Evolutionary conservation across 2,329 filamentous ascomycete species (phyloP).

Genomic region (Trichoderma asperellum): DNA sequence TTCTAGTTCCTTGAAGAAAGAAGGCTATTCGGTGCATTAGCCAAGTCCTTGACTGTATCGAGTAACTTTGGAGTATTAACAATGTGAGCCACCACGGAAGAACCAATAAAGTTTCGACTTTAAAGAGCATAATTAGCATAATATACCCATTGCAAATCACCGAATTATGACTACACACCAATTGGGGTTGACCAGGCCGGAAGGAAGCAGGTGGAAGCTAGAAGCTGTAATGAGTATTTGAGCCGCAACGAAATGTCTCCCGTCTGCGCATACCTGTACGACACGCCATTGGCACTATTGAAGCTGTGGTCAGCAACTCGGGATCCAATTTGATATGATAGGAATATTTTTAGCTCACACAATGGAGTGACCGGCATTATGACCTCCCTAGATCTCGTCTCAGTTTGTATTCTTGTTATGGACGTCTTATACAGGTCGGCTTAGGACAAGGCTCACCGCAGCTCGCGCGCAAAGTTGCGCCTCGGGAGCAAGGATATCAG

Average conservation of each 20-base stretch:
- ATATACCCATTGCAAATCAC: slow-evolving; percentile 39
- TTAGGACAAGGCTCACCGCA: slow-evolving; percentile 37
- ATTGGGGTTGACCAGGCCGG: slow-evolving; percentile 71
- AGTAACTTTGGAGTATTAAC: slow-evolving; percentile 32
- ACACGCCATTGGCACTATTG: slow-evolving; percentile 40
- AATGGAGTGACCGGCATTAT: slow-evolving; percentile 38
- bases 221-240: slow-evolving; percentile 31
- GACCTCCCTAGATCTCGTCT: slow-evolving; percentile 38
- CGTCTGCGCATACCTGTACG: slow-evolving; percentile 41
- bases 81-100: slow-evolving; percentile 32
- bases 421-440: slow-evolving; percentile 27
- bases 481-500: slow-evolving; percentile 41
- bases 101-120: slow-evolving; percentile 67
- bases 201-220: slow-evolving; percentile 67
- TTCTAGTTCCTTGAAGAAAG: slow-evolving; percentile 49
- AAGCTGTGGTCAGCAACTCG: slow-evolving; percentile 11
- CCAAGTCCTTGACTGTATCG: slow-evolving; percentile 64
- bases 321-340: neutral
- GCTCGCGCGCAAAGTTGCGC: slow-evolving; percentile 42
- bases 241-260: slow-evolving; percentile 22
- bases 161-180: slow-evolving; percentile 40
- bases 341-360: slow-evolving; percentile 33
- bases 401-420: slow-evolving; percentile 27
- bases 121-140: neutral
- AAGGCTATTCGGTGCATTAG: slow-evolving; percentile 55